These are phyloP conservation scores for Xylariales sp. DNA, from an alignment of 2,329 filamentous ascomycete genomes.

Conservation along the genomic window DNA sequence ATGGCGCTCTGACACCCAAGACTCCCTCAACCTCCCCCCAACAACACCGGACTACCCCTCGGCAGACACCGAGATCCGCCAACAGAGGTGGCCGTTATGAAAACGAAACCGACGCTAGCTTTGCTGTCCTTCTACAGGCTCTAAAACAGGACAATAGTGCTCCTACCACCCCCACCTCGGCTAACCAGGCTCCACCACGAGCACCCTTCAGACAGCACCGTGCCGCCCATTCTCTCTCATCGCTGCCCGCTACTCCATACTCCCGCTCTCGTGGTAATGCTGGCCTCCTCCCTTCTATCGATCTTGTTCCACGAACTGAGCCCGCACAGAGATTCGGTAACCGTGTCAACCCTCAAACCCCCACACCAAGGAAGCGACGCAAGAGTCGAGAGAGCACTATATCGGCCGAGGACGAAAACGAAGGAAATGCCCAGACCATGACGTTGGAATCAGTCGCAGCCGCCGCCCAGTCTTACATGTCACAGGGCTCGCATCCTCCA, in stretches of 20 bases:
- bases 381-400: constrained; percentile 89
- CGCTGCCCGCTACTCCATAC: constrained; percentile 81
- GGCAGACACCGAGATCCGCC: constrained; percentile 60
- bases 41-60: constrained; percentile 60
- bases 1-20: constrained; percentile 71
- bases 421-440: constrained; percentile 64
- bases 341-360: constrained; percentile 60
- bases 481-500: constrained; percentile 47
- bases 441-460: constrained; percentile 66
- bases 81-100: constrained; percentile 56
- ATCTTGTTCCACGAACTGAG: constrained; percentile 71
- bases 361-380: constrained; percentile 61
- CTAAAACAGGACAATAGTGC: constrained; percentile 82
- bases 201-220: constrained; percentile 74
- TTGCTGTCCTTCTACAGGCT: constrained; percentile 84
- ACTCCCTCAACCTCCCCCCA: constrained; percentile 59
- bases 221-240: constrained; percentile 85
- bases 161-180: constrained; percentile 73
- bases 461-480: constrained; percentile 53
- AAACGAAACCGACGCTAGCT: constrained; percentile 68
- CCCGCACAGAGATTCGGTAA: constrained; percentile 54
- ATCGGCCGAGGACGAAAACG: constrained; percentile 71
- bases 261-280: constrained; percentile 61
- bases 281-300: constrained; percentile 69
- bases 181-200: constrained; percentile 59